Base-by-base conservation (phyloP, 2,329 filamentous ascomycete genomes). In the Arachnopeziza araneosa region DNA sequence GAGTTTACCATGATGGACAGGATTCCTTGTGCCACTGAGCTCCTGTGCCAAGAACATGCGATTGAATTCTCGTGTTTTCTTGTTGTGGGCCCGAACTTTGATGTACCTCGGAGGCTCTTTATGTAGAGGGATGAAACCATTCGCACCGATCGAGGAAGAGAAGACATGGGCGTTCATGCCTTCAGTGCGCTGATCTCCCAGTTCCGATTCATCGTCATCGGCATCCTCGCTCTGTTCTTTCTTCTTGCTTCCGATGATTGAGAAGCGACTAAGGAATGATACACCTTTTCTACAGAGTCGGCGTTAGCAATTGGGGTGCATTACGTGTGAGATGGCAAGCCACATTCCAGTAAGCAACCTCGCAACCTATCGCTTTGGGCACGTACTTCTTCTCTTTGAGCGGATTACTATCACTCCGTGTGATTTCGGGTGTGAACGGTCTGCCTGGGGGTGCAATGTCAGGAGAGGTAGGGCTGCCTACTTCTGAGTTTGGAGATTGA, bases 91-190 rank as follows among this genome's bases (percentile, higher is more conserved):
- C 64, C 88, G 86, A 61, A 96, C 88, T 65, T 91, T 91, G 69
- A 98, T 95, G 71, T 98, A 98, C 24, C 90, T 86, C 1, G 93
- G 91, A 2, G 93, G 93, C 58, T 93, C 90, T 65, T 95, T 95
- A 70, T 96, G 88, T 63, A 88, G 85, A 8, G 95, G 93, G 59
- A 91, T 91, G 73, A 88, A 98, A 61, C 91, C 88, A 57, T 81
- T 74, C 58, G 59, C 81, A 56, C 84, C 89, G 69, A 90, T 82
- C 55, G 88, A 83, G 61, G 91, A 88, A 48, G 89, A 89, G 73
- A 96, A 93, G 61, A 93, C 86, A 67, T 89, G 84, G 36, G 91
- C 90, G 74, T 96, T 88, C 77, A 88, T 89, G 57, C 91, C 91
- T 72, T 96, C 90, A 32, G 85, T 86, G 65, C 91, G 84, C 36